These are phyloP conservation scores for Metarhizium anisopliae DNA, from an alignment of 2,329 filamentous ascomycete genomes.

Conservation along the genomic window DNA sequence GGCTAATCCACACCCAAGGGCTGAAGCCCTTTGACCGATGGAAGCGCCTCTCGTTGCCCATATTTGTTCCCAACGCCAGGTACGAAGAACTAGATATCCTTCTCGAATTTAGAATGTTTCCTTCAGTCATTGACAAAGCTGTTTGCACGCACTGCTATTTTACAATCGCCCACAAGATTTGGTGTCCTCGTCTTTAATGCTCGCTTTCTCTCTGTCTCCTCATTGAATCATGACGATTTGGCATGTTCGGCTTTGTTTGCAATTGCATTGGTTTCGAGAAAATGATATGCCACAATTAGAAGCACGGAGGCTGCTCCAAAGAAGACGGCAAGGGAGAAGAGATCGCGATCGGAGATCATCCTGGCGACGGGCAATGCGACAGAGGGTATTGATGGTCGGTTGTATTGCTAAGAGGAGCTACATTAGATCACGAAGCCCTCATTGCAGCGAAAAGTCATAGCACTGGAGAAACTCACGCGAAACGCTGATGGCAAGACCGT, in stretches of 20 bases:
- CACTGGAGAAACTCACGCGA: not conserved
- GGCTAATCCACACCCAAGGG: not conserved
- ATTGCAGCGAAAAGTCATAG: not conserved
- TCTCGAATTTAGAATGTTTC: not conserved
- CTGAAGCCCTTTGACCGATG: not conserved
- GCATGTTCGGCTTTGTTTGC: not conserved
- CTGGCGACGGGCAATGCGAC: constrained; percentile 25
- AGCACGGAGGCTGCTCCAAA: constrained; percentile 85
- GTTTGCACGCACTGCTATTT: not conserved
- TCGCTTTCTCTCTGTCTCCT: not conserved
- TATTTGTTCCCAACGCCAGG: not conserved
- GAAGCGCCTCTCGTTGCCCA: not conserved
- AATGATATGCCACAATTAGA: constrained; percentile 90
- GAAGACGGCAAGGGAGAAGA: constrained; percentile 88
- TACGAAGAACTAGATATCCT: not conserved
- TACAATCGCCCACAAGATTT: not conserved
- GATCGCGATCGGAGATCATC: constrained; percentile 91
- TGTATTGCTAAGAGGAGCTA: not conserved
- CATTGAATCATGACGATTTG: constrained; percentile 3
- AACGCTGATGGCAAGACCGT: not conserved
- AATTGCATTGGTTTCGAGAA: constrained; percentile 79
- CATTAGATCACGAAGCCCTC: not conserved
- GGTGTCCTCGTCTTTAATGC: not conserved
- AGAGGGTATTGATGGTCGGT: not conserved
- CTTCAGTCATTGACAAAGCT: not conserved